These are phyloP conservation scores for Trichopus zeylanicus DNA, from an alignment of 116 monocot species.

Conservation along the genomic window DNA sequence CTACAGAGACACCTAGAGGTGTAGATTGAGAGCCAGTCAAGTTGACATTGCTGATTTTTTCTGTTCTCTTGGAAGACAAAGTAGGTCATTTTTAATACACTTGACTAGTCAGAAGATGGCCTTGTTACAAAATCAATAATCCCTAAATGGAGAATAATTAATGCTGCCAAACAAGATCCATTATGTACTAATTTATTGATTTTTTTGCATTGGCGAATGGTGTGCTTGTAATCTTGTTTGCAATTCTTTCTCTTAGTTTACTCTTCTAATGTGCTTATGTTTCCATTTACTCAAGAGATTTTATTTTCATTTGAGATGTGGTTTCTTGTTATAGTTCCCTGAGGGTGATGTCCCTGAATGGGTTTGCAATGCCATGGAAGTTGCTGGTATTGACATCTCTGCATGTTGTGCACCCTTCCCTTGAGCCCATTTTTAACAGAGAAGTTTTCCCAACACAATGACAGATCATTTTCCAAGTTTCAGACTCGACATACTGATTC, in stretches of 20 bases:
- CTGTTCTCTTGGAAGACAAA: too few species aligned
- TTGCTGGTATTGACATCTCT: slow-evolving; percentile 90
- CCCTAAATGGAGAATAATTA: background rate
- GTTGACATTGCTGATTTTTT: too few species aligned
- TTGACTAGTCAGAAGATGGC: background rate
- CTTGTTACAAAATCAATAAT: background rate
- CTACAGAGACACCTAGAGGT: too few species aligned
- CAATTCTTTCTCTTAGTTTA: background rate
- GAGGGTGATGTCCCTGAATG: slow-evolving; percentile 87
- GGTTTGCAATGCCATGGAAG: slow-evolving; percentile 99
- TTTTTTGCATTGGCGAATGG: too few species aligned
- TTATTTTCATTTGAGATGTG: background rate
- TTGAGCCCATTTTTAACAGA: too few species aligned
- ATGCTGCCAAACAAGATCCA: background rate
- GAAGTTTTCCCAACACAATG: background rate
- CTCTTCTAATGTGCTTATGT: background rate
- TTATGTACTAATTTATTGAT: background rate
- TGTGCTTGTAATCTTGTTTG: too few species aligned
- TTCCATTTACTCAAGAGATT: background rate
- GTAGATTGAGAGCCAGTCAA: too few species aligned
- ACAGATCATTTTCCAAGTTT: background rate
- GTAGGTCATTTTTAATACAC: too few species aligned
- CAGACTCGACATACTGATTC: background rate
- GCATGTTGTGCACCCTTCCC: slow-evolving; percentile 43
- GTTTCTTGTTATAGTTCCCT: slow-evolving; percentile 63